Evolutionary conservation across 495 filamentous ascomycete species (phyloP), one percentile per base, ranked within the genome.

Genomic region (Daldinia grandis): DNA sequence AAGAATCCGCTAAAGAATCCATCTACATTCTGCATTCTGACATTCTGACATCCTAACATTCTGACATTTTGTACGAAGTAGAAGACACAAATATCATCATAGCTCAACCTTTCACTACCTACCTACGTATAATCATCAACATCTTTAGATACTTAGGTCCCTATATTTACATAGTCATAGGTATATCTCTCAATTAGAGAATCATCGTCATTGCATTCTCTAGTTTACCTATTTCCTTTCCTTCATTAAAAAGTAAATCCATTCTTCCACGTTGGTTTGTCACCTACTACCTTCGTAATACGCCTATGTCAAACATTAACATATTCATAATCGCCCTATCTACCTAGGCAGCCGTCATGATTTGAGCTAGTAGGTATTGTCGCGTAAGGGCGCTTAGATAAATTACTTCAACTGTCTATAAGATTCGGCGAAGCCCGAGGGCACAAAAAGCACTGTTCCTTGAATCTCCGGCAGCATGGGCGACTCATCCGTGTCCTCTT

Each of bases 381-480:
- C 14, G 7, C 28, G 31, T 12, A 14, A 56, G 19, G 30, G 9
- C 30, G 15, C n/a, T 17, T 38, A 38, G 17, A 27, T 9, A 30
- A n/a, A 53, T 28, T 14, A 24, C 49, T 53, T 28, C 6, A 30
- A 14, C 17, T 3, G 30, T 28, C 12, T 53, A 15, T 27, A 53
- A 53, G 30, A 15, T 33, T 31, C 38, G 55, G 37, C 50, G 49
- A 53, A 53, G 42, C 17, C 42, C 42, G 42, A 21, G 19, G 42
- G 42, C 42, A 47, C 42, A 12, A 47, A 28, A 30, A 15, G 24
- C 27, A 30, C 49, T 30, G 15, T 17, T 24, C 54, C 54, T 37
- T 57, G 10, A 57, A 57, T 57, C 27, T 59, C 47, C 50, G 17
- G 9, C 56, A 51, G 3, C 42, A 73, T 65, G 70, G 21, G 35